Evolutionary conservation across 2,329 filamentous ascomycete genomes (phyloP), one percentile per base, ranked within the genome.

Genomic region (Colletotrichum higginsianum): DNA sequence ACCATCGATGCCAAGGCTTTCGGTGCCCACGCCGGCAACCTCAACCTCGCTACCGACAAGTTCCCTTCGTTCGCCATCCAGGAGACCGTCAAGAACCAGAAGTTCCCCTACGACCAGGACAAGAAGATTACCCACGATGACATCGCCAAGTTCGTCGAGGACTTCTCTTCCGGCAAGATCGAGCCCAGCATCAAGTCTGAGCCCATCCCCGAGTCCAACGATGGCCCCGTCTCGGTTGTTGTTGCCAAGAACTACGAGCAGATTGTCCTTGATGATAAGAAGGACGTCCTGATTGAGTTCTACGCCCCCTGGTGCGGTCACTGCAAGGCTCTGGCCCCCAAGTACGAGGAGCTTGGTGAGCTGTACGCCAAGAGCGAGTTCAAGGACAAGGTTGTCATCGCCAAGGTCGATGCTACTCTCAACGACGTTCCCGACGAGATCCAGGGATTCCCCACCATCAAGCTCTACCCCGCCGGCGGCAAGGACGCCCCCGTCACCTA

Each of bases 251-350:
- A 90, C 86, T 99, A 98, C 89, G 88, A 98, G 75, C 89, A 97
- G 9, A 86, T 98, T 76, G 95, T 99, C 79, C 89, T 98, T 67
- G 93, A 99, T 81, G 93, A 97, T 83, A 89, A 92, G 81, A 98
- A 98, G 92, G 96, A 99, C 84, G 96, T 99, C 71, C 90, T 99
- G 76, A 86, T 99, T 75, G 96, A 99, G 88, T 98, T 98, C 88
- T 99, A 99, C 87, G 96, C 96, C 72, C 96, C 96, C 75, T 99
- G 96, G 96, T 99, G 96, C 83, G 96, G 96, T 78, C 96, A 99
- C 91, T 99, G 96, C 94, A 98, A 98, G 91, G 95, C 91, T 84
- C 92, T 99, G 74, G 96, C 96, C 68, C 96, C 96, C 79, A 92
- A 98, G 84, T 99, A 98, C 84, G 96, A 99, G 75, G 94, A 98